These are phyloP conservation scores for Phyllosticta capitalensis DNA, from an alignment of 2,329 filamentous ascomycete species.

Conservation along the genomic window DNA sequence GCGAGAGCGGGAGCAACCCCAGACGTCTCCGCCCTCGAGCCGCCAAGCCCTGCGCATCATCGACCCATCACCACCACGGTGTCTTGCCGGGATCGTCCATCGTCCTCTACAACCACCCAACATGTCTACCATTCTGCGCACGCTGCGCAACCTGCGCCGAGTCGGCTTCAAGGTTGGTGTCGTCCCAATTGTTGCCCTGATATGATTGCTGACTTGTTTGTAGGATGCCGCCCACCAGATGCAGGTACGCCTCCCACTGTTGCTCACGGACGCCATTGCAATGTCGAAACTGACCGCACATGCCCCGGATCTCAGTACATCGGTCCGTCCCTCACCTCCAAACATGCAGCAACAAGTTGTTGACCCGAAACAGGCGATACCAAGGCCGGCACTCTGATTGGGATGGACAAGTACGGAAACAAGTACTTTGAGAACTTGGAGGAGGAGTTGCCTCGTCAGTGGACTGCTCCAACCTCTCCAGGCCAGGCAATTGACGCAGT, in stretches of 20 bases:
- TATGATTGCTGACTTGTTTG: conserved; percentile 11
- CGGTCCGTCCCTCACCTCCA: conserved; percentile 19
- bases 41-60: conserved; percentile 6
- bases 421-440: conserved; percentile 90
- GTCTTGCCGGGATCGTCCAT: background rate
- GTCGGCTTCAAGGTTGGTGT: conserved; percentile 71
- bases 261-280: conserved; percentile 2
- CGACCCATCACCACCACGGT: background rate
- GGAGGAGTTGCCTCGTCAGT: conserved; percentile 81
- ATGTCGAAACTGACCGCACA: conserved; percentile 2
- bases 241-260: conserved; percentile 55
- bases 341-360: conserved; percentile 1
- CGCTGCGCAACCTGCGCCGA: conserved; percentile 75
- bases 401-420: conserved; percentile 84
- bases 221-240: conserved; percentile 89
- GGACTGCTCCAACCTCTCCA: background rate
- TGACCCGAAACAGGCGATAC: conserved; percentile 65
- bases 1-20: background rate
- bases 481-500: conserved; percentile 12
- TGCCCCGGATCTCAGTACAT: conserved; percentile 25
- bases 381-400: conserved; percentile 82
- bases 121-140: conserved; percentile 90
- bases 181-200: conserved; percentile 21
- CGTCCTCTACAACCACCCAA: conserved; percentile 24
- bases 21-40: background rate